These are phyloP conservation scores for Exobasidium rhododendri DNA, from an alignment of 1,284 basidiomycete genomes.

Conservation along the genomic window DNA sequence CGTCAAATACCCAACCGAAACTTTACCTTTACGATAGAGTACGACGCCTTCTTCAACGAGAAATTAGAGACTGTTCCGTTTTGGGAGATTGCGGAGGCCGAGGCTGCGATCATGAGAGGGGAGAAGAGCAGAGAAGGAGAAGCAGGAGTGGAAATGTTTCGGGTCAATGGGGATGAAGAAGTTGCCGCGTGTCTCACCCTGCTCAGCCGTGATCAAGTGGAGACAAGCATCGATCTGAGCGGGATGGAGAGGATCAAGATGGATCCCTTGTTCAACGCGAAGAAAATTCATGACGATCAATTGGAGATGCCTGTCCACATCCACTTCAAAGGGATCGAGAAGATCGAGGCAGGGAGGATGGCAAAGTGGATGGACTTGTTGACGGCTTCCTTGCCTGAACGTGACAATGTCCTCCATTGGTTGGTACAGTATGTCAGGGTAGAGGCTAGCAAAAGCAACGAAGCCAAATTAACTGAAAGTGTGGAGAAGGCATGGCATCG, in stretches of 20 bases:
- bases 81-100: conserved; percentile 1
- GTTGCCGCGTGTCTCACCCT: neutral
- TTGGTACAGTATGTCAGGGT: too few species aligned
- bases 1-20: neutral
- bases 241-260: neutral
- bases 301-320: neutral
- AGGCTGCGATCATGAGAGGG: neutral
- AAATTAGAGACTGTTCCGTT: neutral
- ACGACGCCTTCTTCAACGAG: neutral
- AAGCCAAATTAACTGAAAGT: neutral
- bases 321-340: neutral
- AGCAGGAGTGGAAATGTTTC: neutral
- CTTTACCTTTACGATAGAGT: conserved; percentile 1
- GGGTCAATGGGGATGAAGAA: neutral
- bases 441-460: neutral
- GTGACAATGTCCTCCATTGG: neutral
- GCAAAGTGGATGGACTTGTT: neutral
- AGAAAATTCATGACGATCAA: neutral
- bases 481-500: neutral
- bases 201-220: neutral
- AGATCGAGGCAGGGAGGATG: neutral
- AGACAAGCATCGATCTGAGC: neutral
- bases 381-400: neutral
- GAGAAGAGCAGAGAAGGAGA: neutral
- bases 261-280: neutral